A percentile compares a stretch with the other conserved stretches of the same genome.
phyloP scores from a whole-genome alignment of 306 rosid genomes.

The Inga laurina region DNA sequence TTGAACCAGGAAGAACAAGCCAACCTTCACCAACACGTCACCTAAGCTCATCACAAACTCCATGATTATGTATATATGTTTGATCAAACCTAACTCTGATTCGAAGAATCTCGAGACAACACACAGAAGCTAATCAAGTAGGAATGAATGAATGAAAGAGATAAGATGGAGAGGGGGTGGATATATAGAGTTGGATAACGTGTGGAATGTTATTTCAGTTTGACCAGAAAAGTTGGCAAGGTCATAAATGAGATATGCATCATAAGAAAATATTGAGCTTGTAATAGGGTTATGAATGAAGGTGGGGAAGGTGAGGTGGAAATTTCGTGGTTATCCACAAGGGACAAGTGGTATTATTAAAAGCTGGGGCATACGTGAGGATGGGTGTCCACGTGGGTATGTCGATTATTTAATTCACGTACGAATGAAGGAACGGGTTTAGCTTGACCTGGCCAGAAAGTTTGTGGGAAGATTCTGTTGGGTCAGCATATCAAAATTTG shows the following conservation, averaged over 20 bases:
- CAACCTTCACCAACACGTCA: conserved; percentile 63
- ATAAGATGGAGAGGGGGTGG: not conserved
- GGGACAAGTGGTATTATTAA: not conserved
- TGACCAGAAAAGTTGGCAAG: conserved; percentile 25
- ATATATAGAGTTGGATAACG: conserved; percentile 23
- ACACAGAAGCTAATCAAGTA: not conserved
- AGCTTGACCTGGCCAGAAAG: conserved; percentile 22
- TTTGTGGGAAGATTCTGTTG: conserved; percentile 11
- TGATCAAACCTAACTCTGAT: not conserved
- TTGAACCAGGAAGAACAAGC: conserved; percentile 62
- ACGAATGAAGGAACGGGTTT: not conserved
- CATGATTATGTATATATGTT: conserved; percentile 13
- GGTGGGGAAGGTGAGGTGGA: no score
- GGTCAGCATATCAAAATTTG: conserved; percentile 13
- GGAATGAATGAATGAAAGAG: not conserved
- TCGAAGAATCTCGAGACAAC: not conserved
- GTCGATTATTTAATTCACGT: no score
- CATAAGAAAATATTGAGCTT: no score
- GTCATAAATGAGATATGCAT: not conserved
- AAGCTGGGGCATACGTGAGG: not conserved
- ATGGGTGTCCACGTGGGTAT: not conserved
- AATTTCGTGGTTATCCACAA: not conserved
- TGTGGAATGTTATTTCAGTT: not conserved
- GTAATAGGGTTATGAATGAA: no score
- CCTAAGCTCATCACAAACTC: conserved; percentile 38